These are phyloP conservation scores for Yarrowia sp. DNA, from an alignment of 805 yeast species.

Conservation along the genomic window DNA sequence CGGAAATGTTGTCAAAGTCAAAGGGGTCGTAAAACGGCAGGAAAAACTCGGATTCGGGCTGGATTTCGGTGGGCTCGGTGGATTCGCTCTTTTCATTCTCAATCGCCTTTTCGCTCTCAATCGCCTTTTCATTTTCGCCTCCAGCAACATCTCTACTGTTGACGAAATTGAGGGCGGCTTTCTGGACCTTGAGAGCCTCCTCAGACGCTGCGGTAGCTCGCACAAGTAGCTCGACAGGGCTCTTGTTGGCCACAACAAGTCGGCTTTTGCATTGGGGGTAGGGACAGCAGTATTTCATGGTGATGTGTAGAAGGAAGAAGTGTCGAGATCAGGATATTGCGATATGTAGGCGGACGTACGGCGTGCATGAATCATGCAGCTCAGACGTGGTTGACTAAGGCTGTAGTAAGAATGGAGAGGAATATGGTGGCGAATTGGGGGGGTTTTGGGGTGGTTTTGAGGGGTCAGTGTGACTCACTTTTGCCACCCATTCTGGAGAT, in stretches of 20 bases:
- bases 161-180: constrained; percentile 18
- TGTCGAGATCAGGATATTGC: background rate
- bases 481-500: background rate
- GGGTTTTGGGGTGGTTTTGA: no score
- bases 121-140: background rate
- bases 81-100: background rate
- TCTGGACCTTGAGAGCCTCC: constrained; percentile 9
- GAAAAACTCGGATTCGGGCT: background rate
- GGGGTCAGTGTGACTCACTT: background rate
- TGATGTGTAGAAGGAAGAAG: background rate
- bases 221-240: constrained; percentile 3
- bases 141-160: background rate
- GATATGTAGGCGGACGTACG: background rate
- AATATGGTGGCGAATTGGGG: background rate
- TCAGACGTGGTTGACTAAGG: background rate
- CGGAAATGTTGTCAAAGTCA: constrained; percentile 21
- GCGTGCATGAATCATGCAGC: background rate
- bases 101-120: background rate
- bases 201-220: constrained; percentile 8
- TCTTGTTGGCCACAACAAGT: constrained; percentile 9
- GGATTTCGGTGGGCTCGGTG: background rate
- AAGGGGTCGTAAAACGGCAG: constrained; percentile 20
- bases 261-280: constrained; percentile 14
- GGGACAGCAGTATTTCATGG: constrained; percentile 22
- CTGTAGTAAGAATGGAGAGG: background rate